phyloP scores from a whole-genome alignment of 345 rosid species.

The Abelmoschus esculentus region DNA sequence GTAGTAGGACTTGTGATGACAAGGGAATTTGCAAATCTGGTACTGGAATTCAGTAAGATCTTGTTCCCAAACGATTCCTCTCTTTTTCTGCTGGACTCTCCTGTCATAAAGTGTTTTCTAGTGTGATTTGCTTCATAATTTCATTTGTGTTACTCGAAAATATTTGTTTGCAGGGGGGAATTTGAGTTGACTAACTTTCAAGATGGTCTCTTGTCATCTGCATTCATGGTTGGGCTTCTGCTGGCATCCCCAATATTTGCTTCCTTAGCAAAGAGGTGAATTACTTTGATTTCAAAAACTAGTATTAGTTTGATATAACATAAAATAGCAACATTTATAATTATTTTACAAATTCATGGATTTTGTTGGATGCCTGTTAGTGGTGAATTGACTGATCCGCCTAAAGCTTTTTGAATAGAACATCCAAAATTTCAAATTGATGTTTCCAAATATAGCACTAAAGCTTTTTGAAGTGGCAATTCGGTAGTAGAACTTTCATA shows the following conservation, averaged over 20 bases:
- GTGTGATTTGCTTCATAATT: background rate
- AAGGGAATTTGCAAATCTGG: slow-evolving; percentile 61
- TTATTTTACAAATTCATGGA: background rate
- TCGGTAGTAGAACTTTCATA: background rate
- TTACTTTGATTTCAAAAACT: background rate
- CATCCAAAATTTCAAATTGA: too few relatives aligned
- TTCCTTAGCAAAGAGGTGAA: slow-evolving; percentile 68
- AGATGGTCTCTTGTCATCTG: slow-evolving; percentile 93
- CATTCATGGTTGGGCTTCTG: slow-evolving; percentile 98
- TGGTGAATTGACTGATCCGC: background rate
- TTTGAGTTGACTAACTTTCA: slow-evolving; percentile 67
- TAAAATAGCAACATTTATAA: too few relatives aligned
- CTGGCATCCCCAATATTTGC: slow-evolving; percentile 90
- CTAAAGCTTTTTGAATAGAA: slow-evolving; percentile 20
- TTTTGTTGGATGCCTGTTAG: background rate
- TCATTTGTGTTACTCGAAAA: background rate
- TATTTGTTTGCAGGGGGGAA: slow-evolving; percentile 53
- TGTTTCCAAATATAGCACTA: too few relatives aligned
- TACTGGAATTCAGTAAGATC: slow-evolving; percentile 78
- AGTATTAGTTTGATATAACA: too few relatives aligned
- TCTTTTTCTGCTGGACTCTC: background rate
- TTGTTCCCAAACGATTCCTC: background rate
- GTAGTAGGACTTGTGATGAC: slow-evolving; percentile 43
- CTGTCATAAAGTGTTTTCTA: background rate
- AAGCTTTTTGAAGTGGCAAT: too few relatives aligned